Evolutionary conservation across 2,329 filamentous ascomycete genomes (phyloP).

Genomic region (Penicillium sp.): DNA sequence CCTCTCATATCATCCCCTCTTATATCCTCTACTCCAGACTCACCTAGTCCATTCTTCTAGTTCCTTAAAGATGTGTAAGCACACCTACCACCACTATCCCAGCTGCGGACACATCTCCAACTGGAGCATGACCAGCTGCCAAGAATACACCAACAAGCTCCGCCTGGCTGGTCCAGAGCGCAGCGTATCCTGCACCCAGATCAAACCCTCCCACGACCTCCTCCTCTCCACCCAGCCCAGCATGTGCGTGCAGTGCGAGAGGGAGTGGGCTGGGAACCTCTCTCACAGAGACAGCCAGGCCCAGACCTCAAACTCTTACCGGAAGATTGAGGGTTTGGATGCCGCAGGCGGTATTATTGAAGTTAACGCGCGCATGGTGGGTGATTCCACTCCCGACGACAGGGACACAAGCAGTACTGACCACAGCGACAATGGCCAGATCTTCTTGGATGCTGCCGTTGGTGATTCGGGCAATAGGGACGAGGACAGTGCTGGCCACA

Average conservation of each 20-base stretch:
- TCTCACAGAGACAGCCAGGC: neutral
- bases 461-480: neutral
- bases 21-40: neutral
- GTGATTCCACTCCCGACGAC: neutral
- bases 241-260: constrained; percentile 13
- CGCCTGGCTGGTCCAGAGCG: constrained; percentile 1
- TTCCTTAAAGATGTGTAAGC: constrained; percentile 18
- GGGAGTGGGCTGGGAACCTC: constrained; percentile 1
- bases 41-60: neutral
- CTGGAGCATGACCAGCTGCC: constrained; percentile 21
- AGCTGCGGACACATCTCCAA: constrained; percentile 24
- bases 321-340: constrained; percentile 7
- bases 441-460: neutral
- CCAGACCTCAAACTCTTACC: neutral
- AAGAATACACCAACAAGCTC: constrained; percentile 16
- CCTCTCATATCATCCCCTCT: neutral
- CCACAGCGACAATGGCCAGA: constrained; percentile 1
- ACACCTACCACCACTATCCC: constrained; percentile 23
- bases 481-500: neutral
- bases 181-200: constrained; percentile 2
- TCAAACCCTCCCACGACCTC: constrained; percentile 11
- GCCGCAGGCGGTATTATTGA: neutral
- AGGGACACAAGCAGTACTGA: neutral
- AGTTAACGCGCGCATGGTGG: constrained; percentile 5
- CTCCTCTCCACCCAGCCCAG: neutral